Percentiles rank a stretch among this genome's conserved stretches.
Conservation (phyloP, 176 grass and related monocot species). For the Juncus effusus region DNA sequence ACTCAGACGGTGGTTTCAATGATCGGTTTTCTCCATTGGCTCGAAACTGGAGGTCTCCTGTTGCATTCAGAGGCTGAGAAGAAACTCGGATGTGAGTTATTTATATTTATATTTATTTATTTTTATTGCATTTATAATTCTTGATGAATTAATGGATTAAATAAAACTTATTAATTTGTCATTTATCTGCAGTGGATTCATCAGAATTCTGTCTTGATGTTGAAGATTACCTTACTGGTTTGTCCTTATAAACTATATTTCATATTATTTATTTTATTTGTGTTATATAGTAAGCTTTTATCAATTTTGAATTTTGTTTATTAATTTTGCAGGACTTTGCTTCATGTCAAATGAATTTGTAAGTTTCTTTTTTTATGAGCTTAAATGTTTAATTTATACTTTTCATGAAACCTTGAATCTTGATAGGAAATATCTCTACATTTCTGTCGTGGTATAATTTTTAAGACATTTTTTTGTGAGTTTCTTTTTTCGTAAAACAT, state of each 20-base stretch:
- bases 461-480: no score
- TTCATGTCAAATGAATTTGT: constrained; percentile 99
- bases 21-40: constrained; percentile 76
- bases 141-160: constrained; percentile 8
- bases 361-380: constrained; percentile 29
- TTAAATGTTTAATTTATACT: not conserved
- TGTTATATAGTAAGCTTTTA: not conserved
- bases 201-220: constrained; percentile 78
- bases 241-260: constrained; percentile 17
- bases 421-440: not conserved
- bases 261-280: constrained; percentile 1
- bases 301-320: not conserved
- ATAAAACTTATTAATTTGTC: constrained; percentile 9
- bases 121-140: not conserved
- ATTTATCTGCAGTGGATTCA: constrained; percentile 58
- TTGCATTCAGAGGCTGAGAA: constrained; percentile 79
- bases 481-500: constrained; percentile 8
- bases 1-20: constrained; percentile 70
- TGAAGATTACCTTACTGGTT: constrained; percentile 93
- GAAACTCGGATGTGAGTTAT: constrained; percentile 69
- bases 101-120: constrained; percentile 1
- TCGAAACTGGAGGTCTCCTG: constrained; percentile 67
- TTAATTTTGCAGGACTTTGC: constrained; percentile 62
- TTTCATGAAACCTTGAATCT: not conserved
- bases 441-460: no score